phyloP scores from a whole-genome alignment of 257 asterid species.

The Solanum sparsipilum region DNA sequence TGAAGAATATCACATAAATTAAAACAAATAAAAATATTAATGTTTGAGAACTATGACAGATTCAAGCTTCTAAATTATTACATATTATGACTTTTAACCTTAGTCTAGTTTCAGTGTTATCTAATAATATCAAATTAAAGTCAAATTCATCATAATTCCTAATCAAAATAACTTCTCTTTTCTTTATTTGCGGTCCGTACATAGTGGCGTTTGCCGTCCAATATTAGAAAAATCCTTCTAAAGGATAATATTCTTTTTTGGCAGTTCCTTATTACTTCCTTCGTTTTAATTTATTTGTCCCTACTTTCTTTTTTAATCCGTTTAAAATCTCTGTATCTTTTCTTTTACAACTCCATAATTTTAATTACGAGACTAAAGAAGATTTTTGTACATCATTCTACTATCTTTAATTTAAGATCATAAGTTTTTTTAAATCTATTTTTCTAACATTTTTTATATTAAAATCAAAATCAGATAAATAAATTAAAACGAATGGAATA shows the following conservation, averaged over 20 bases:
- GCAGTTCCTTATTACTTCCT: not conserved
- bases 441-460: no score
- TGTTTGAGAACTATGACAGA: not conserved
- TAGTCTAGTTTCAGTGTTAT: not conserved
- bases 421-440: no score
- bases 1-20: no score
- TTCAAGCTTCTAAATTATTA: not conserved
- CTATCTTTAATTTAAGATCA: no score
- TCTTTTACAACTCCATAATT: no score
- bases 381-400: no score
- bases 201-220: not conserved
- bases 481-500: no score
- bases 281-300: no score
- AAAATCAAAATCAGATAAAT: no score
- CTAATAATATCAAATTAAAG: not conserved
- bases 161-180: not conserved
- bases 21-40: not conserved
- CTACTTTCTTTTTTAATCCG: no score
- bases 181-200: not conserved
- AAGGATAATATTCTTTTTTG: not conserved
- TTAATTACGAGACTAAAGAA: no score
- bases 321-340: no score
- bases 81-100: not conserved
- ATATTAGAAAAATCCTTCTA: not conserved
- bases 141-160: not conserved